Evolutionary conservation across 1,139 yeast species (phyloP).

Genomic region (Candida tetrigidarum): DNA sequence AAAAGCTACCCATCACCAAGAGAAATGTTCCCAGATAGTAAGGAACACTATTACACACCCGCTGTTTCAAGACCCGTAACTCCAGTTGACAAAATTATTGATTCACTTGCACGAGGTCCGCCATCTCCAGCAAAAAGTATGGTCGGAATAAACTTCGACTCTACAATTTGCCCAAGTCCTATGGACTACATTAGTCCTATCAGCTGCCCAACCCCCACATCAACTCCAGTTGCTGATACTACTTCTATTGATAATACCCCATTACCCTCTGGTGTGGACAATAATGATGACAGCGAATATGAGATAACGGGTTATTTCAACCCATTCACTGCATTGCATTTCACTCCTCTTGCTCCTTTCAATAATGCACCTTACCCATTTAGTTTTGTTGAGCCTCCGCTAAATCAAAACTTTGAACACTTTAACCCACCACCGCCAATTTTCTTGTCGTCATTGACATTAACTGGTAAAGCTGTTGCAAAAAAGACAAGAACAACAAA

Average conservation of each 20-base stretch:
- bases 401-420: background rate
- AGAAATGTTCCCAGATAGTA: background rate
- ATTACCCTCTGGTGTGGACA: background rate
- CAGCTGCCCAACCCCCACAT: background rate
- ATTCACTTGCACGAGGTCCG: conserved; percentile 3
- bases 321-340: conserved; percentile 6
- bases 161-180: conserved; percentile 3
- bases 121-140: conserved; percentile 3
- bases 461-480: background rate
- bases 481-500: background rate
- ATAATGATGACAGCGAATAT: background rate
- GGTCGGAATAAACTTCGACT: background rate
- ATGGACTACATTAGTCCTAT: background rate
- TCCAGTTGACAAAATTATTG: conserved; percentile 4
- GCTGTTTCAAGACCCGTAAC: conserved; percentile 4
- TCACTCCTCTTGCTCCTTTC: conserved; percentile 11
- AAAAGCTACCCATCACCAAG: conserved; percentile 7
- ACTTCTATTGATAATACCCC: background rate
- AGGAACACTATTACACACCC: background rate
- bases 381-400: conserved; percentile 3
- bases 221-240: background rate
- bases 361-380: conserved; percentile 10
- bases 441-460: conserved; percentile 5
- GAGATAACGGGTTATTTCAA: conserved; percentile 11
- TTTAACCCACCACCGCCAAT: conserved; percentile 7